Evolutionary conservation across 1,284 basidiomycete species (phyloP).

Genomic region (Heliocybe sulcata): DNA sequence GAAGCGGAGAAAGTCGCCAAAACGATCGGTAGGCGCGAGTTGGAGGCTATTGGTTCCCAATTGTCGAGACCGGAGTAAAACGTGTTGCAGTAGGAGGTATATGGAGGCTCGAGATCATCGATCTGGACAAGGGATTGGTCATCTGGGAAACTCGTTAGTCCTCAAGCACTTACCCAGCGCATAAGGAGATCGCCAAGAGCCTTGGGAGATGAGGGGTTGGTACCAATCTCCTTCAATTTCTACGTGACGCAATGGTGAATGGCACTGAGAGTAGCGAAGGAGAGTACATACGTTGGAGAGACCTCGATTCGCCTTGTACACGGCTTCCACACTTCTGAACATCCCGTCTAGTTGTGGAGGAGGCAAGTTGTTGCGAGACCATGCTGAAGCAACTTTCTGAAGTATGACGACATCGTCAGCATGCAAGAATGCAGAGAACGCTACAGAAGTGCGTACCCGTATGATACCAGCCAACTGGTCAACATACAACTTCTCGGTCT

Average conservation of each 20-base stretch:
- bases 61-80: slow-evolving; percentile 78
- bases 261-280: neutral
- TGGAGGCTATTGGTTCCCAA: slow-evolving; percentile 75
- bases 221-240: slow-evolving; percentile 93
- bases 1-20: slow-evolving; percentile 64
- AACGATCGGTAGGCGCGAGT: slow-evolving; percentile 63
- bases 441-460: slow-evolving; percentile 49
- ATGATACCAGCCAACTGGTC: slow-evolving; percentile 88
- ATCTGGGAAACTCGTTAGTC: slow-evolving; percentile 3
- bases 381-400: slow-evolving; percentile 93
- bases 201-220: slow-evolving; percentile 91
- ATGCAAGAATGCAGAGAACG: slow-evolving; percentile 7
- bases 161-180: slow-evolving; percentile 72
- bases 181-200: slow-evolving; percentile 93
- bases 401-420: slow-evolving; percentile 11
- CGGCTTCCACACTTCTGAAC: slow-evolving; percentile 89
- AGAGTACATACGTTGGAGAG: slow-evolving; percentile 59
- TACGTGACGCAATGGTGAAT: slow-evolving; percentile 22
- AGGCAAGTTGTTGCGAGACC: slow-evolving; percentile 93
- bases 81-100: slow-evolving; percentile 73
- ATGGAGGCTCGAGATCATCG: slow-evolving; percentile 84
- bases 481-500: slow-evolving; percentile 92
- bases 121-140: slow-evolving; percentile 43
- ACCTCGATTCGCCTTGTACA: slow-evolving; percentile 87
- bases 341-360: slow-evolving; percentile 88